Evolutionary conservation across 805 yeast genomes (phyloP).

Genomic region (Nakazawaea peltata): DNA sequence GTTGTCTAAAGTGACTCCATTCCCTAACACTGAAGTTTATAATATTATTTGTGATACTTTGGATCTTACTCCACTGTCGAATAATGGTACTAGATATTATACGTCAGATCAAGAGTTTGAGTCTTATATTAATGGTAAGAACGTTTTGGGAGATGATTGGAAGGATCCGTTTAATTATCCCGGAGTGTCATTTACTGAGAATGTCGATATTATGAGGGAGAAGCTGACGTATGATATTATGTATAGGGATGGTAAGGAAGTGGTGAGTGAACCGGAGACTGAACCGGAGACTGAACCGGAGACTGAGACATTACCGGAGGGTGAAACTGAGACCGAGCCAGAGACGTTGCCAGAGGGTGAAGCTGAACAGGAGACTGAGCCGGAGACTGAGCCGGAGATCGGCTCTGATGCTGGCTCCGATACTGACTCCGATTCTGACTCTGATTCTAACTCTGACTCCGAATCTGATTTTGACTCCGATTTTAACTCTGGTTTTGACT

Average conservation of each 20-base stretch:
- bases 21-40: constrained; percentile 67
- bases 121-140: constrained; percentile 18
- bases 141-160: constrained; percentile 36
- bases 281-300: background rate
- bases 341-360: constrained; percentile 9
- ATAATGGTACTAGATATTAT: constrained; percentile 49
- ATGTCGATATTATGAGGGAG: constrained; percentile 31
- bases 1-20: constrained; percentile 44
- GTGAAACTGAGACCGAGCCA: background rate
- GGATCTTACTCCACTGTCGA: constrained; percentile 40
- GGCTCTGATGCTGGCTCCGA: constrained; percentile 12
- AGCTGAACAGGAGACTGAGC: constrained; percentile 4
- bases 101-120: constrained; percentile 4
- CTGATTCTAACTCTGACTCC: no score
- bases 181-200: constrained; percentile 35
- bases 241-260: constrained; percentile 15
- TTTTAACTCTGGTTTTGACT: no score
- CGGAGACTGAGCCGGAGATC: background rate
- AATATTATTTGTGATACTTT: constrained; percentile 65
- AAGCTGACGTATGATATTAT: constrained; percentile 45
- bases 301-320: constrained; percentile 8
- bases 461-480: no score
- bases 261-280: background rate
- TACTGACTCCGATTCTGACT: constrained; percentile 14
- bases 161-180: constrained; percentile 40